Evolutionary conservation across 2,329 filamentous ascomycete species (phyloP), one percentile per base, ranked within the genome.

Genomic region (Knufia petricola): DNA sequence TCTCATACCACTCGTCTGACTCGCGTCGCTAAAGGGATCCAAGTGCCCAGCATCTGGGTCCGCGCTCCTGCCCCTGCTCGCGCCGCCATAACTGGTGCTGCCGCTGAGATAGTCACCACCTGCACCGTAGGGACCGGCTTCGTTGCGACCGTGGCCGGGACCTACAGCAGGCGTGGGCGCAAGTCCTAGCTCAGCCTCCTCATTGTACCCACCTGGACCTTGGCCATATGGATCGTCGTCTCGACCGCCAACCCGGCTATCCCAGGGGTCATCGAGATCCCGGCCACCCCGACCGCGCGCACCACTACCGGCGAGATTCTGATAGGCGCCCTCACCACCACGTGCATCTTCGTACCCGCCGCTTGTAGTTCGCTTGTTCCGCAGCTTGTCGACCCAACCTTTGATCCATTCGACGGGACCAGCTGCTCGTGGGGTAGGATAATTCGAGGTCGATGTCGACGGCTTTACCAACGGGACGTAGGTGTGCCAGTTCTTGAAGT

Each of bases 241-340:
- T 64, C 89, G 85, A 58, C 80, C 74, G 50, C 84, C 85, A 3
- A 94, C 85, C 51, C 85, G 74, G 54, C 85, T 69, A 67, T 92
- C 86, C 87, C 87, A 94, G 1, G 86, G 85, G 61, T 89, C 85
- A 62, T 92, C 87, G 63, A 84, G 82, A 19, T 79, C 79, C 47
- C 77, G 66, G 48, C 73, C 71, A 48, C 70, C 68, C 39, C 69
- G 68, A 46, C 73, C 72, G 48, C 70, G 69, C 32, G 68, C 68
- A 32, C 60, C 54, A 37, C 41, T 32, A 34, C 59, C 58, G 28
- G 24, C 32, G 12, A 50, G 59, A 58, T 30, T 56, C 55, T 13
- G 61, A 45, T 45, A 32, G 54, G 60, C 59, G 44, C 64, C 58
- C 13, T 46, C 65, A 51, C 64, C 67, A 37, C 65, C 64, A 4